Evolutionary conservation across 805 yeast genomes (phyloP), one percentile per base, ranked within the genome.

Genomic region (Cyberlindnera maclurae): DNA sequence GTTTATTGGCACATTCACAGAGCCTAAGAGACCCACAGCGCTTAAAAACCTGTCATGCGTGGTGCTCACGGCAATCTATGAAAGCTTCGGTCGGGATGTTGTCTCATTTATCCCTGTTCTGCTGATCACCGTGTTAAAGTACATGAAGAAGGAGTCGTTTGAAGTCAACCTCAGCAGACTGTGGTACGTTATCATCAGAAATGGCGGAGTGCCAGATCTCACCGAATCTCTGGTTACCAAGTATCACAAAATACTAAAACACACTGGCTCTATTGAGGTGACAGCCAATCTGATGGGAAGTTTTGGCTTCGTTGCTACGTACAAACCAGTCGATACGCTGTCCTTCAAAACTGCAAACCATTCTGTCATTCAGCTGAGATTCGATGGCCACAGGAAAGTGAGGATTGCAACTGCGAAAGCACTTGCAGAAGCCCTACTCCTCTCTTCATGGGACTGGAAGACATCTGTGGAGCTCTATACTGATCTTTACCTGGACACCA

Each of bases 21-120:
- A 57, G 29, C 26, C 46, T 4, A 50, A 54, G 29, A 58, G 58
- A 27, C 51, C 52, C 13, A 36, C 40, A 0, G 49, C 57, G 12
- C 47, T 55, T 5, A 63, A 60, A 41, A 53, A 57, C 20, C 12
- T 62, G 16, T 54, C 63, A 7, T 47, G 47, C 29, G 55, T 55
- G 0, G 38, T 58, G 1, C 47, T 65, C 12, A 47, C 47, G 1
- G 57, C 54, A 13, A 38, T 65, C 4, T 58, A 59, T 39, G 62
- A 62, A 40, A 39, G 47, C 1, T 65, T 59, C 47, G 60, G 62
- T 1, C 51, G 54, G 11, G 58, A 57, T 10, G 42, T 65, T 3
- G 50, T 58, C 5, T 60, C 69, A 1, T 52, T 64, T 29, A 50
- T 55, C 2, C 64, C 70, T 6, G 40, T 60, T 4, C 28, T 65